These are phyloP conservation scores for Perkinsus marinus DNA, from an alignment of 169 alveolate genomes.

Conservation along the genomic window DNA sequence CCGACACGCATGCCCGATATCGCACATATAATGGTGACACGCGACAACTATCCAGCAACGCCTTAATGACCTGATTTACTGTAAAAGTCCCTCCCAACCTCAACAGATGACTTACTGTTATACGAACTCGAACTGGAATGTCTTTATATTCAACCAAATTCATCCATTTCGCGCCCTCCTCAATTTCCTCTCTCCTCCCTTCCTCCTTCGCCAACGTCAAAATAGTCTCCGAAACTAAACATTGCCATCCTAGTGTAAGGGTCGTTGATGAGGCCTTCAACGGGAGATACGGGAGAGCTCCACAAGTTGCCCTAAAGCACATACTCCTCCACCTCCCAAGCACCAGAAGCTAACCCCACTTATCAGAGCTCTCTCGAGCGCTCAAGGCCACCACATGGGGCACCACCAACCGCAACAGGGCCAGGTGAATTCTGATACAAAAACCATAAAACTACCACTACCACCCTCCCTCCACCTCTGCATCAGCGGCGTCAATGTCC, in stretches of 20 bases:
- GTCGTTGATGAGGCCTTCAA: background rate
- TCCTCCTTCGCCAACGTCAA: background rate
- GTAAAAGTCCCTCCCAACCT: background rate
- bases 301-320: no score
- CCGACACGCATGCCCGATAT: background rate
- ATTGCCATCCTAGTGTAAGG: background rate
- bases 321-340: no score
- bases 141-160: background rate
- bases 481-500: background rate
- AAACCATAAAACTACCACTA: background rate
- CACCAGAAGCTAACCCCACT: background rate
- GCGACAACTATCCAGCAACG: background rate
- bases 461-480: background rate
- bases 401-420: background rate
- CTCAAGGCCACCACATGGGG: background rate
- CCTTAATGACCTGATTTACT: background rate
- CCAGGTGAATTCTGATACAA: background rate
- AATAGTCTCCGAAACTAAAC: background rate
- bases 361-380: background rate
- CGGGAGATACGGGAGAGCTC: background rate
- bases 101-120: background rate
- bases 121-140: background rate
- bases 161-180: background rate
- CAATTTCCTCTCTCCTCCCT: background rate
- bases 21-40: background rate